Conservation (phyloP, 2,329 filamentous ascomycete species). For the Exserohilum turcica region DNA sequence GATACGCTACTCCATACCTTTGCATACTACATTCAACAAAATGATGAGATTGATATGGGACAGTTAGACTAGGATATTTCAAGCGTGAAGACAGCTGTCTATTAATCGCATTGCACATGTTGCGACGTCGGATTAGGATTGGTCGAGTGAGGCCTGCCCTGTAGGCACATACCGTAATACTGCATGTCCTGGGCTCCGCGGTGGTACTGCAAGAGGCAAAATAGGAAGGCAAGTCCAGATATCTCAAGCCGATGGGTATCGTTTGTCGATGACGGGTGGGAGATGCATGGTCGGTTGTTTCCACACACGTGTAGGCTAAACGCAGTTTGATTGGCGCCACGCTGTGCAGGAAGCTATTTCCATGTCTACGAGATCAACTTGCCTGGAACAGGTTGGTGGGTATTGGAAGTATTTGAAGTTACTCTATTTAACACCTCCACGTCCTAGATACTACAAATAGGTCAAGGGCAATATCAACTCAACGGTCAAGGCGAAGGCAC, state of each 20-base stretch:
- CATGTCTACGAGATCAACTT: not conserved
- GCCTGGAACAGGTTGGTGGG: not conserved
- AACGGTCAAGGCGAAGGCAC: no score
- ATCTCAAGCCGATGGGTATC: not conserved
- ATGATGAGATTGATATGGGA: not conserved
- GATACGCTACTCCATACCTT: conserved; percentile 2
- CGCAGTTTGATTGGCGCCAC: not conserved
- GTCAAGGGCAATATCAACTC: no score
- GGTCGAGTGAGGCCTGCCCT: conserved; percentile 2
- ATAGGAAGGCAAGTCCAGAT: not conserved
- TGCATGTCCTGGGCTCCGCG: not conserved
- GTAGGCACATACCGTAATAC: not conserved
- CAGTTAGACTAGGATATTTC: conserved; percentile 13
- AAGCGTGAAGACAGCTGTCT: conserved; percentile 14
- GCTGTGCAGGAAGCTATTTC: not conserved
- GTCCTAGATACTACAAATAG: no score
- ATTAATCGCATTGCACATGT: conserved; percentile 23
- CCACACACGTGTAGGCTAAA: conserved; percentile 1
- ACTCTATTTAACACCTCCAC: no score
- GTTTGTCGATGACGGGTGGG: not conserved
- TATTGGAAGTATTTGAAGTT: not conserved
- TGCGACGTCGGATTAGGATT: conserved; percentile 8
- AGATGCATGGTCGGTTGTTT: not conserved
- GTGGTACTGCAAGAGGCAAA: not conserved
- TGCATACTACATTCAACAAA: conserved; percentile 4